Evolutionary conservation across 768 basidiomycete species (phyloP).

Genomic region (Melanogaster broomeanus): DNA sequence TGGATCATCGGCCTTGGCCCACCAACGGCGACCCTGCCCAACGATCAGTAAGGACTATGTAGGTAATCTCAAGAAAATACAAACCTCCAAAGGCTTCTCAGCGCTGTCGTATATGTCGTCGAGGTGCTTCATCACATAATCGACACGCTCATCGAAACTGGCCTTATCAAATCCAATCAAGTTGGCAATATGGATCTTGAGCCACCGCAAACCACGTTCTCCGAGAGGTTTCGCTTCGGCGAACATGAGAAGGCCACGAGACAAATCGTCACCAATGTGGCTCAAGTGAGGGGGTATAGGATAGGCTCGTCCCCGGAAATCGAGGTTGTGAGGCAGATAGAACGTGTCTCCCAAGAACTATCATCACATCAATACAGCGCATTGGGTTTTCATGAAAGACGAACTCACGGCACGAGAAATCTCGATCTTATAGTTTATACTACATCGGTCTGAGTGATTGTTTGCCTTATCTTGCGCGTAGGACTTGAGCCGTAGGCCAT

Average conservation of each 20-base stretch:
- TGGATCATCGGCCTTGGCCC: conserved; percentile 89
- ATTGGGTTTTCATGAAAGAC: neutral
- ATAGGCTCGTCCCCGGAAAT: conserved; percentile 97
- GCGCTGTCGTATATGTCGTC: conserved; percentile 84
- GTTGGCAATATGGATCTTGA: conserved; percentile 94
- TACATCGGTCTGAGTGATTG: conserved; percentile 91
- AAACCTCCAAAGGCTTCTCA: conserved; percentile 71
- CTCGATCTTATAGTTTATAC: conserved; percentile 95
- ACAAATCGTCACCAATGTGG: conserved; percentile 94
- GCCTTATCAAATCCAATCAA: conserved; percentile 94
- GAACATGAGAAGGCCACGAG: conserved; percentile 84
- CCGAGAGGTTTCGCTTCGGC: conserved; percentile 80
- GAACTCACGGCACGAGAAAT: conserved; percentile 83
- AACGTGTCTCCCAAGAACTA: conserved; percentile 87
- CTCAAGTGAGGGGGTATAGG: conserved; percentile 95
- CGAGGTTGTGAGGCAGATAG: conserved; percentile 94
- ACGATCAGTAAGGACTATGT: conserved; percentile 4
- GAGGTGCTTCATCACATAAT: conserved; percentile 71
- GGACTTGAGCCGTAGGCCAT: conserved; percentile 54
- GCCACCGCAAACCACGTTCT: conserved; percentile 84
- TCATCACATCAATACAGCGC: neutral
- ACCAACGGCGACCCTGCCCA: conserved; percentile 76
- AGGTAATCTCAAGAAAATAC: conserved; percentile 22
- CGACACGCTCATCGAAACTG: conserved; percentile 88
- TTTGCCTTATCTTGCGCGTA: conserved; percentile 65